phyloP scores from a whole-genome alignment of 805 yeast species.

The Yamadazyma sp. region DNA sequence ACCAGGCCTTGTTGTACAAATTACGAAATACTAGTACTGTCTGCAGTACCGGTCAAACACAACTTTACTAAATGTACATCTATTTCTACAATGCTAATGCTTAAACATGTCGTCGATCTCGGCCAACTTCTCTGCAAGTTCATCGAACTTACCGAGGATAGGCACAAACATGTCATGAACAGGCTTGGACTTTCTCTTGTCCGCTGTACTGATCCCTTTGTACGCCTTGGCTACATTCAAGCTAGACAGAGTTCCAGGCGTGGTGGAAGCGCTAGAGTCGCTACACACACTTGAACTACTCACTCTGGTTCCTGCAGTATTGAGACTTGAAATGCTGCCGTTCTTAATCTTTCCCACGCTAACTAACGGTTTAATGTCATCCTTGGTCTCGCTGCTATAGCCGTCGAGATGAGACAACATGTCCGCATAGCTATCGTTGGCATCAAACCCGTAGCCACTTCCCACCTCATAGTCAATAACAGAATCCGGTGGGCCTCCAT shows the following conservation, averaged over 20 bases:
- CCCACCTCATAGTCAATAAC: constrained; percentile 1
- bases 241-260: constrained; percentile 7
- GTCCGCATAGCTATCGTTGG: constrained; percentile 5
- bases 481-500: too few species aligned
- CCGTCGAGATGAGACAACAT: constrained; percentile 34
- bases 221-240: background rate
- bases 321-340: constrained; percentile 3
- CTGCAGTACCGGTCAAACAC: too few species aligned
- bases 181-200: constrained; percentile 25
- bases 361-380: constrained; percentile 4
- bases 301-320: constrained; percentile 2
- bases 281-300: constrained; percentile 3
- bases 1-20: too few species aligned
- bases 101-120: constrained; percentile 29
- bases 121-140: constrained; percentile 42
- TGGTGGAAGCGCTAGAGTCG: constrained; percentile 2
- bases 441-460: constrained; percentile 2
- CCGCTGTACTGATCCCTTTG: constrained; percentile 9
- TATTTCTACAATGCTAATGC: constrained; percentile 6
- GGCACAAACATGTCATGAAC: constrained; percentile 60
- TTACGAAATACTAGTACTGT: too few species aligned
- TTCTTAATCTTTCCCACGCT: constrained; percentile 1
- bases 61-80: too few species aligned
- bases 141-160: constrained; percentile 49
- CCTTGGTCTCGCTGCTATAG: constrained; percentile 27